phyloP scores from a whole-genome alignment of 2,329 filamentous ascomycete species.

The Fusarium lyarnte region DNA sequence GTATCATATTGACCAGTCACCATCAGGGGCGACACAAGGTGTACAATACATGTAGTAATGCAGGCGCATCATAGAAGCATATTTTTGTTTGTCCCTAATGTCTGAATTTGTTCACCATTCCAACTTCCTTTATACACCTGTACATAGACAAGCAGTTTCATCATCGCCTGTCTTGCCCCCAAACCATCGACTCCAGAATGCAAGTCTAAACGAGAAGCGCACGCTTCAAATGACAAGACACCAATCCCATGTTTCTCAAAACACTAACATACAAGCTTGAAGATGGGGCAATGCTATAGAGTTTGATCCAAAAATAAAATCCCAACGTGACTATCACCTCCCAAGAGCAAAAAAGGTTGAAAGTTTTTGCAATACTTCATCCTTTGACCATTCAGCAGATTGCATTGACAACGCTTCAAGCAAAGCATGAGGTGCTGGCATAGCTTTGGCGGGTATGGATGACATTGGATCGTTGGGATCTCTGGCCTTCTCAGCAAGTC shows the following conservation, averaged over 20 bases:
- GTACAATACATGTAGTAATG: slow-evolving; percentile 47
- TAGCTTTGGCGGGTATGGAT: slow-evolving; percentile 66
- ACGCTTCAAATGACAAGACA: slow-evolving; percentile 43
- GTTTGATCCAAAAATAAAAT: slow-evolving; percentile 34
- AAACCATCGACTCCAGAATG: slow-evolving; percentile 45
- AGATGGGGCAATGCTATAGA: slow-evolving; percentile 23
- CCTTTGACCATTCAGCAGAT: slow-evolving; percentile 68
- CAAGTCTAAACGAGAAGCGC: slow-evolving; percentile 43
- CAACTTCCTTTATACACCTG: slow-evolving; percentile 39
- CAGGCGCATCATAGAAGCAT: slow-evolving; percentile 37
- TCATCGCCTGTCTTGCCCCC: slow-evolving; percentile 33
- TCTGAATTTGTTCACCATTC: slow-evolving; percentile 42
- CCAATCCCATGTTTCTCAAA: slow-evolving; percentile 40
- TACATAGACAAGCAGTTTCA: slow-evolving; percentile 33
- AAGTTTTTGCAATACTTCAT: slow-evolving; percentile 74
- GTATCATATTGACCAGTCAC: slow-evolving; percentile 43
- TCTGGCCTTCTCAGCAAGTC: slow-evolving; percentile 73
- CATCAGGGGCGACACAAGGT: slow-evolving; percentile 35
- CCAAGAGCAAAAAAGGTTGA: slow-evolving; percentile 61
- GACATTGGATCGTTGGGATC: slow-evolving; percentile 62
- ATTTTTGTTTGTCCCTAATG: slow-evolving; percentile 38
- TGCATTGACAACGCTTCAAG: slow-evolving; percentile 74
- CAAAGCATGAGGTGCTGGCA: slow-evolving; percentile 74
- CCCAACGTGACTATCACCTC: slow-evolving; percentile 55
- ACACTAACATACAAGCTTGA: slow-evolving; percentile 46